Percentiles rank a stretch among this genome's conserved stretches.
Conservation (phyloP, 2,329 filamentous ascomycete genomes). For the Pseudogymnoascus sp. region DNA sequence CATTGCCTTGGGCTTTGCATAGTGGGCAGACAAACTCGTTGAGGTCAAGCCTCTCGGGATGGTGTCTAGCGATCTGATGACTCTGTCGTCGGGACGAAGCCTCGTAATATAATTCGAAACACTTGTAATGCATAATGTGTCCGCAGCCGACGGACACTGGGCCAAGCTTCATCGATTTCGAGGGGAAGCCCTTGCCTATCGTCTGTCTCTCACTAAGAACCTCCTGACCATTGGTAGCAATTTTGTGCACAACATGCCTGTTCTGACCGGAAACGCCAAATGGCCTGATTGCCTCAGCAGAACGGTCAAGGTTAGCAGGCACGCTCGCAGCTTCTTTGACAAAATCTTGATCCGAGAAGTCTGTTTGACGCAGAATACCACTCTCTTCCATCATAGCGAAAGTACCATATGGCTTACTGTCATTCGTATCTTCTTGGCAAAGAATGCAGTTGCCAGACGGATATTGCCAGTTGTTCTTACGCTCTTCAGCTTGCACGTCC, state of each 20-base stretch:
- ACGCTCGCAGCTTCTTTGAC: constrained; percentile 75
- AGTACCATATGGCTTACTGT: constrained; percentile 81
- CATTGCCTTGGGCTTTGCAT: constrained; percentile 92
- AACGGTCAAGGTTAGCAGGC: constrained; percentile 75
- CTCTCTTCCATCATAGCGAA: constrained; percentile 87
- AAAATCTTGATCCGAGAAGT: constrained; percentile 73
- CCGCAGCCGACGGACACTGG: constrained; percentile 88
- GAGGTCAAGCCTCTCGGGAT: constrained; percentile 70
- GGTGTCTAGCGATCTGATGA: constrained; percentile 89
- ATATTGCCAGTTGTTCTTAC: constrained; percentile 78
- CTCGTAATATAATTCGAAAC: constrained; percentile 85
- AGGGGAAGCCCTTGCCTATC: constrained; percentile 82
- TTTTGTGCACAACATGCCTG: constrained; percentile 65
- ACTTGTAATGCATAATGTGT: constrained; percentile 96
- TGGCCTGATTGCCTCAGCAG: constrained; percentile 73
- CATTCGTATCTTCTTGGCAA: constrained; percentile 92
- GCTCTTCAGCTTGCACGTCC: constrained; percentile 52
- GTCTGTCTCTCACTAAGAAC: constrained; percentile 70
- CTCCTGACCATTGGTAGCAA: constrained; percentile 63
- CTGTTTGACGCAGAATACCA: constrained; percentile 77
- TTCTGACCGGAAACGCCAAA: constrained; percentile 91
- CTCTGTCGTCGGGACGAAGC: constrained; percentile 77
- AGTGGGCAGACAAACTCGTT: constrained; percentile 95
- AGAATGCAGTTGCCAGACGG: constrained; percentile 89
- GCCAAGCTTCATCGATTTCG: constrained; percentile 57